Evolutionary conservation across 176 grass and related monocot genomes (phyloP), one percentile per base, ranked within the genome.

Genomic region (maize (Zea mays)): DNA sequence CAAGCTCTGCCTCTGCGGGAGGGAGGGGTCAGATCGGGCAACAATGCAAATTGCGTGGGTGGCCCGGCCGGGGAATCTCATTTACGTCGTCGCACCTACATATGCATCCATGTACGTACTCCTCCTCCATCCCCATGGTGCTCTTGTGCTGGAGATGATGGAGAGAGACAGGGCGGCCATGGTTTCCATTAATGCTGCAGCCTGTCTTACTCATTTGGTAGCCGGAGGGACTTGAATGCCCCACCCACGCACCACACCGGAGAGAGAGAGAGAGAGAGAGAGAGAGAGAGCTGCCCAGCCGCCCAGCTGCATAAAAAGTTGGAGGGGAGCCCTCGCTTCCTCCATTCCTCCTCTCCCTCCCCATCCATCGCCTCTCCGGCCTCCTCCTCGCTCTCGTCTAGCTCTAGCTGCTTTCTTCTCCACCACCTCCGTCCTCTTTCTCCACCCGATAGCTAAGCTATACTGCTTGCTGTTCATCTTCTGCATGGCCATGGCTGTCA

Each of bases 111-210:
- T 81, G 74, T 73, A 47, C 2, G 44, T 10, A 46, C 10, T 47
- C 8, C 45, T 44, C 1, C 44, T 44, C 73, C 34, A 4, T 39
- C 12, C 34, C 72, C 48, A 51, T 72, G 63, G 19, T 39, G 60
- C n/a, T 46, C 10, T 9, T 12, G 46, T 50, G 48, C 48, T 57
- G 54, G 54, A 57, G n/a, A 45, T 7, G 42, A 52, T 21, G 55
- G 72, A 77, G 72, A 52, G 82, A 54, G 66, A 69, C 42, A 16
- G 45, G 65, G 70, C n/a, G 61, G 65, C 59, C 27, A 27, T 61
- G 74, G 55, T 91, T 94, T 91, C 89, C 79, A 91, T 95, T 91
- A 95, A 95, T 89, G 89, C 92, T 67, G 88, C 86, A 90, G 91
- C 88, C 88, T 93, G 85, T 93, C 88, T 88, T 91, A 81, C 88